Evolutionary conservation across 345 rosid genomes (phyloP), one percentile per base, ranked within the genome.

Genomic region (Ceriops tagal): DNA sequence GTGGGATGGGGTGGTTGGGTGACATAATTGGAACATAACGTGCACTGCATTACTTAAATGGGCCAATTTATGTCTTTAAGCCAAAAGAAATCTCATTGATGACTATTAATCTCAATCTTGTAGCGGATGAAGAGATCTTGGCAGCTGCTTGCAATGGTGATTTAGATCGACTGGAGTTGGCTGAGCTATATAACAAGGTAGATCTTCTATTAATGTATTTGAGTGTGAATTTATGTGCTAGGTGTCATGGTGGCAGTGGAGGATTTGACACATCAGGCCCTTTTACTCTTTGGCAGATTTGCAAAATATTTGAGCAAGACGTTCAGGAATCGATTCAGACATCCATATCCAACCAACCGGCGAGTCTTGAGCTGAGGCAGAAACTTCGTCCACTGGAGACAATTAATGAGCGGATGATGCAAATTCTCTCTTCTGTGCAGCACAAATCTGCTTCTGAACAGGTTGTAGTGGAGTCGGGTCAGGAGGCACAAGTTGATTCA

Each of bases 121-220:
- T 84, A 92, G 99, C 87, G 56, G 34, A 87, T 11, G 91, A 86
- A 71, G 96, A 95, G 75, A 75, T 86, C 58, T 64, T 43, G 18
- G 74, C 73, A 24, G 83, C 86, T 76, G 87, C 87, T 67, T 80
- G 78, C 72, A 89, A 86, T 71, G 75, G 80, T 76, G 77, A 86
- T 73, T 78, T 85, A n/a, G 89, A 76, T 35, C 85, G 93, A 59
- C 35, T 78, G 68, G 83, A 82, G 53, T 37, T 90, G 78, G 82
- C 84, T 26, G 72, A 47, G 51, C 84, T 71, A 58, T 90, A 81
- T 78, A 96, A 96, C 73, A 77, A 82, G 81, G 99, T 89, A 76
- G 70, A 47, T 61, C 58, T 43, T 43, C 49, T 43, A 13, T 13
- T 11, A 43, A 43, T 13, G 49, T 43, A 13, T 43, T 43, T 43